Evolutionary conservation across 164 flowering plant genomes (phyloP).

Genomic region (Vitis riparia): DNA sequence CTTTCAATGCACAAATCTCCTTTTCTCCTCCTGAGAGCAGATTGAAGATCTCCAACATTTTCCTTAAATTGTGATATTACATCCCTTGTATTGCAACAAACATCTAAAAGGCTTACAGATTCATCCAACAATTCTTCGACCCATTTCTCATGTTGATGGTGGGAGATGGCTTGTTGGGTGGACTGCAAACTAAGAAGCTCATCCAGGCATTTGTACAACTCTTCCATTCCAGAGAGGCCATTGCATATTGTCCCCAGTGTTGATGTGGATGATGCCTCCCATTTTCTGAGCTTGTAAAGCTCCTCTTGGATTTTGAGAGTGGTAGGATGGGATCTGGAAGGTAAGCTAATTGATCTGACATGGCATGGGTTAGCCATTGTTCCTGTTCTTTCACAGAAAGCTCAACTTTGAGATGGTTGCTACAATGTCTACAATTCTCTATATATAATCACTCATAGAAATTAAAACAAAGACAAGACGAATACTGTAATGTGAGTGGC

Average conservation of each 20-base stretch:
- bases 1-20: slow-evolving; percentile 22
- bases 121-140: slow-evolving; percentile 23
- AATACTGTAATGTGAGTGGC: slow-evolving; percentile 1
- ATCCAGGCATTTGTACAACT: slow-evolving; percentile 29
- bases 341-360: slow-evolving; percentile 45
- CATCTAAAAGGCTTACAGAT: slow-evolving; percentile 28
- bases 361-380: slow-evolving; percentile 23
- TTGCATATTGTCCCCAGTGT: slow-evolving; percentile 20
- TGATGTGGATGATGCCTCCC: slow-evolving; percentile 17
- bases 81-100: slow-evolving; percentile 27
- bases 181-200: slow-evolving; percentile 29
- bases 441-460: not conserved
- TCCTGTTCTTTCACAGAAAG: slow-evolving; percentile 1
- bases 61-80: slow-evolving; percentile 16
- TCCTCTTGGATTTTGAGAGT: slow-evolving; percentile 27
- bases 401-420: slow-evolving; percentile 2
- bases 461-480: not conserved
- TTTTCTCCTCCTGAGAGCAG: slow-evolving; percentile 27
- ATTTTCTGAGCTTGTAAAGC: slow-evolving; percentile 33
- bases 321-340: slow-evolving; percentile 40
- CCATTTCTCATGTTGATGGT: slow-evolving; percentile 11
- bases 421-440: not conserved
- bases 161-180: slow-evolving; percentile 29
- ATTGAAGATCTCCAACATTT: slow-evolving; percentile 24
- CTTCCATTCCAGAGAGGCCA: slow-evolving; percentile 29